Conservation (phyloP, 257 asterid genomes). For the Jacaranda copaia region DNA sequence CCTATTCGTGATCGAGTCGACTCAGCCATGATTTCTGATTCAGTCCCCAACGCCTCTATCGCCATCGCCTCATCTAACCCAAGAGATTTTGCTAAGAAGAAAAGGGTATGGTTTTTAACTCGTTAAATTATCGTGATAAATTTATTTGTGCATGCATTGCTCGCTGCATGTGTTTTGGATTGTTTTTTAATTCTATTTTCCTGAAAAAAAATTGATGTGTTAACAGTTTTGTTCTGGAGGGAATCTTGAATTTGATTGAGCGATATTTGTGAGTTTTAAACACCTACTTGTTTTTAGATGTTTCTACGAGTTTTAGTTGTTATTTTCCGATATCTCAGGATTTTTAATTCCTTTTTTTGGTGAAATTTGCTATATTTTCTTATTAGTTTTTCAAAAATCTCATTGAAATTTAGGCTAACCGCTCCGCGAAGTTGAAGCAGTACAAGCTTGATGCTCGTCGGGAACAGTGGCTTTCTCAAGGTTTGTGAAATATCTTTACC, state of each 20-base stretch:
- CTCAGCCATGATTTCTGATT: conserved; percentile 81
- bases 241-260: conserved; percentile 2
- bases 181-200: not conserved
- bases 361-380: not conserved
- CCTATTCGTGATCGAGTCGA: conserved; percentile 39
- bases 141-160: conserved; percentile 31
- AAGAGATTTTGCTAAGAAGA: conserved; percentile 76
- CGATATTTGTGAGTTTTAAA: not conserved
- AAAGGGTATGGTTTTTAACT: conserved; percentile 58
- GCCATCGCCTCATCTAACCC: conserved; percentile 70
- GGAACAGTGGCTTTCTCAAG: conserved; percentile 98
- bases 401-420: conserved; percentile 62
- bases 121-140: not conserved
- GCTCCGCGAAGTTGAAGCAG: conserved; percentile 92
- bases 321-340: not conserved
- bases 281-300: not conserved
- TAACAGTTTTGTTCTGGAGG: not conserved
- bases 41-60: conserved; percentile 65
- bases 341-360: conserved; percentile 5
- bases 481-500: conserved; percentile 47
- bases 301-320: not conserved
- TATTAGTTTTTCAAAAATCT: not conserved
- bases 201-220: not conserved
- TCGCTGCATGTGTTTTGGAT: conserved; percentile 22
- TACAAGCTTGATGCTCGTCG: conserved; percentile 95